phyloP scores from a whole-genome alignment of 768 basidiomycete species.

The Leccinum variicolor region DNA sequence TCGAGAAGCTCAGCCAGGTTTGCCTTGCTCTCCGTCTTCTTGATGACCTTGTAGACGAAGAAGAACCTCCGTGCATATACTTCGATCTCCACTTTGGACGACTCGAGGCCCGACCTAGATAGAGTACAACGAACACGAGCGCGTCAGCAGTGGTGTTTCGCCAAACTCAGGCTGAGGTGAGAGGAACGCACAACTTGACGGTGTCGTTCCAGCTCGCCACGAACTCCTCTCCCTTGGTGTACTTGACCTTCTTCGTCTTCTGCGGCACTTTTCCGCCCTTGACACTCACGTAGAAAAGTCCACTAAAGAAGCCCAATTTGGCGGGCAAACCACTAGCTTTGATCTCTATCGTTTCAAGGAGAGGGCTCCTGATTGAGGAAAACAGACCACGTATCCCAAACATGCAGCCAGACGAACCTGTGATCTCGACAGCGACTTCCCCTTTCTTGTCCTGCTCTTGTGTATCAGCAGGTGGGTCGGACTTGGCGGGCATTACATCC shows the following conservation, averaged over 20 bases:
- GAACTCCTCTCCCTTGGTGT: slow-evolving; percentile 25
- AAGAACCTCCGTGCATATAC: slow-evolving; percentile 32
- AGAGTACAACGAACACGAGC: not conserved
- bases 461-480: not conserved
- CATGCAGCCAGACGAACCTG: slow-evolving; percentile 10
- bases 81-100: slow-evolving; percentile 33
- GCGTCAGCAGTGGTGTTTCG: not conserved
- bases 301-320: slow-evolving; percentile 29
- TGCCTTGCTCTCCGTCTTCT: slow-evolving; percentile 33
- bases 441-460: slow-evolving; percentile 1
- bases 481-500: not conserved
- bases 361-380: not conserved
- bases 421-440: slow-evolving; percentile 29
- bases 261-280: slow-evolving; percentile 28
- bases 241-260: slow-evolving; percentile 27
- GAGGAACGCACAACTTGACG: slow-evolving; percentile 22
- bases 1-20: slow-evolving; percentile 32
- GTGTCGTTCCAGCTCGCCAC: slow-evolving; percentile 28
- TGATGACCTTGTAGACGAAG: slow-evolving; percentile 32
- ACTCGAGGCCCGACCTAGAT: slow-evolving; percentile 28
- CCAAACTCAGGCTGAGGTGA: not conserved
- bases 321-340: slow-evolving; percentile 34
- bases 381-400: not conserved
- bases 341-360: slow-evolving; percentile 20
- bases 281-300: slow-evolving; percentile 27